phyloP scores from a whole-genome alignment of 768 basidiomycete genomes.

The Lactarius evosmus region DNA sequence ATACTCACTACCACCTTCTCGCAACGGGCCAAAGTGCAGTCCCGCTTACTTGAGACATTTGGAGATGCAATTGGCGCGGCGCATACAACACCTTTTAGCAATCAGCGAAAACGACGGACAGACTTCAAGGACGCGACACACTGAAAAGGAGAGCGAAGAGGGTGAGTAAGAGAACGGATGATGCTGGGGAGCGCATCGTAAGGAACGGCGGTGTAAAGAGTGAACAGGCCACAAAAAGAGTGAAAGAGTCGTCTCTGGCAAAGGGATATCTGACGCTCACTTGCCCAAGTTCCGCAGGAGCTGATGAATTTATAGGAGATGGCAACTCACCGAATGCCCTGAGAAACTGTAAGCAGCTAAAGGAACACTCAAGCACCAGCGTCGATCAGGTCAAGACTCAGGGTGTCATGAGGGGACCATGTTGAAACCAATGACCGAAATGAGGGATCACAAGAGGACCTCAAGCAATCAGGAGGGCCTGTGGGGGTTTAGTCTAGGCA shows the following conservation, averaged over 20 bases:
- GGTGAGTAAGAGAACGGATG: not conserved
- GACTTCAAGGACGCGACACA: not conserved
- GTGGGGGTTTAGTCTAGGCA: not conserved
- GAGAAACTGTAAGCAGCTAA: not conserved
- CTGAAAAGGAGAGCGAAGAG: not conserved
- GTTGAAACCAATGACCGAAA: not conserved
- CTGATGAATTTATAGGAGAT: not conserved
- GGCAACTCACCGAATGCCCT: not conserved
- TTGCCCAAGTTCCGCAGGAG: not conserved
- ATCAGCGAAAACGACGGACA: not conserved
- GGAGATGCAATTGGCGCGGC: not conserved
- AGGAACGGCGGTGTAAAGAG: not conserved
- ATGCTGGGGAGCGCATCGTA: not conserved
- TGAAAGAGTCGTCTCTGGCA: not conserved
- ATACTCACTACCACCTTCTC: not conserved
- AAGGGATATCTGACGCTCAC: not conserved
- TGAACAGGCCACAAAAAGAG: not conserved
- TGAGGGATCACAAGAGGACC: not conserved
- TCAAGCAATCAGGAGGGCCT: not conserved
- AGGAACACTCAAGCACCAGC: not conserved
- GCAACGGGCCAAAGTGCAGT: not conserved
- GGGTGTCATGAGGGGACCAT: not conserved
- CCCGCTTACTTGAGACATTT: not conserved
- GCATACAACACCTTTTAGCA: not conserved
- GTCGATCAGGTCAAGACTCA: constrained; percentile 1